Evolutionary conservation across 148 eudicot species (phyloP).

Genomic region (Persicaria maculosa): DNA sequence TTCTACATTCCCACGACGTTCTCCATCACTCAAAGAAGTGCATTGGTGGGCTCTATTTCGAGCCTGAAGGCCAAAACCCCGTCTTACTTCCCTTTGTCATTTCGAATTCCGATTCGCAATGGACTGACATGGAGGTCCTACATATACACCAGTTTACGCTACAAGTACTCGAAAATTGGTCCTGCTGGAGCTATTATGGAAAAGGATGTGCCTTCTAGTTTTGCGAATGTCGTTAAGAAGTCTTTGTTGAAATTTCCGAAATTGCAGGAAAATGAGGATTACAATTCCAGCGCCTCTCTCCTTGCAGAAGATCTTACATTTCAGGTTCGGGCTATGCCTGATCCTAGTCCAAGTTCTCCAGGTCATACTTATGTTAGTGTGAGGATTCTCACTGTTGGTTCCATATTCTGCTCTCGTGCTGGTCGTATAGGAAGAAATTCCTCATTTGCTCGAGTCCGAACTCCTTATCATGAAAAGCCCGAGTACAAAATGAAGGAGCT

Average conservation of each 20-base stretch:
- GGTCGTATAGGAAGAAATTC: conserved; percentile 14
- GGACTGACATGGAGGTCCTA: conserved; percentile 32
- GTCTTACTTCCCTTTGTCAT: conserved; percentile 61
- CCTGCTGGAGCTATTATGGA: conserved; percentile 50
- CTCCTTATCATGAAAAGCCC: conserved; percentile 32
- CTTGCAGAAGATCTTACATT: conserved; percentile 86
- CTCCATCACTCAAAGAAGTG: conserved; percentile 70
- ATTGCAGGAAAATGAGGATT: conserved; percentile 43
- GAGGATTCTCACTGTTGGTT: conserved; percentile 67
- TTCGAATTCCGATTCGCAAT: conserved; percentile 41
- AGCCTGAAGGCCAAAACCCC: conserved; percentile 29
- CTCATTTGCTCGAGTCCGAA: conserved; percentile 23
- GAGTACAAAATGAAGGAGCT: conserved; percentile 56
- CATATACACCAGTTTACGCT: conserved; percentile 42
- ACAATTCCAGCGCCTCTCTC: conserved; percentile 37
- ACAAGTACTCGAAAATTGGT: conserved; percentile 56
- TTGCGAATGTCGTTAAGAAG: conserved; percentile 53
- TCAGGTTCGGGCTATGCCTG: conserved; percentile 45
- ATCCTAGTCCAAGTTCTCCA: conserved; percentile 33
- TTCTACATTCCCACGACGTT: conserved; percentile 63
- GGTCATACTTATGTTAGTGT: conserved; percentile 37
- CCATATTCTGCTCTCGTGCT: conserved; percentile 56
- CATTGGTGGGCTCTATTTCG: conserved; percentile 61
- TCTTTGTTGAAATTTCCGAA: conserved; percentile 69
- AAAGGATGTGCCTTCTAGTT: conserved; percentile 65